Conservation (phyloP, 2,329 filamentous ascomycete species). For the Aspergillus japonicus region DNA sequence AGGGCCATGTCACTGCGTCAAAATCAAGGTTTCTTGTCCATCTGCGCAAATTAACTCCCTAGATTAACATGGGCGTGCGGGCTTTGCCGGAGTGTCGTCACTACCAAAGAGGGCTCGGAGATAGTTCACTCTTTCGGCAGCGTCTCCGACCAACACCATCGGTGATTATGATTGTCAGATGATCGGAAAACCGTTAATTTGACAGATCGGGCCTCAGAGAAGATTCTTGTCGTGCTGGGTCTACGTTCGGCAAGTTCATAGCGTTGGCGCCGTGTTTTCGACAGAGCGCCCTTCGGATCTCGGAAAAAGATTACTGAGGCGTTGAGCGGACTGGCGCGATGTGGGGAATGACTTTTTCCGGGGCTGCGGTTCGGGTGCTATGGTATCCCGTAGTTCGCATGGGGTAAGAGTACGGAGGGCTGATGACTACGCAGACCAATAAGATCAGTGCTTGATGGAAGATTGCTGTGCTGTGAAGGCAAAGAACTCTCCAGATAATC, state of each 20-base stretch:
- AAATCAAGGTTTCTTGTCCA: background rate
- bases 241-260: background rate
- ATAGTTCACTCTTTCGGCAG: background rate
- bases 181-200: background rate
- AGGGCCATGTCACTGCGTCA: background rate
- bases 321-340: background rate
- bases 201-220: background rate
- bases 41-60: background rate
- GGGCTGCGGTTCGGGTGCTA: background rate
- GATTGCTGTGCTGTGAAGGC: too few relatives aligned
- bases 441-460: too few relatives aligned
- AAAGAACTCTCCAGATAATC: too few relatives aligned
- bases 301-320: conserved; percentile 1
- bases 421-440: background rate
- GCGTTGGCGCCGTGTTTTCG: background rate
- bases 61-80: background rate
- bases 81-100: background rate
- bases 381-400: background rate
- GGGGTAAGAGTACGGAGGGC: background rate
- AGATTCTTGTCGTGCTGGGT: background rate
- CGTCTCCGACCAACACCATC: background rate
- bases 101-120: background rate
- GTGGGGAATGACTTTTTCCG: background rate
- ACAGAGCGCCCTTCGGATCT: background rate
- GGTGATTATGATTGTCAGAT: background rate